Evolutionary conservation across 2,329 filamentous ascomycete genomes (phyloP), one percentile per base, ranked within the genome.

Genomic region (Colletotrichum sp.): DNA sequence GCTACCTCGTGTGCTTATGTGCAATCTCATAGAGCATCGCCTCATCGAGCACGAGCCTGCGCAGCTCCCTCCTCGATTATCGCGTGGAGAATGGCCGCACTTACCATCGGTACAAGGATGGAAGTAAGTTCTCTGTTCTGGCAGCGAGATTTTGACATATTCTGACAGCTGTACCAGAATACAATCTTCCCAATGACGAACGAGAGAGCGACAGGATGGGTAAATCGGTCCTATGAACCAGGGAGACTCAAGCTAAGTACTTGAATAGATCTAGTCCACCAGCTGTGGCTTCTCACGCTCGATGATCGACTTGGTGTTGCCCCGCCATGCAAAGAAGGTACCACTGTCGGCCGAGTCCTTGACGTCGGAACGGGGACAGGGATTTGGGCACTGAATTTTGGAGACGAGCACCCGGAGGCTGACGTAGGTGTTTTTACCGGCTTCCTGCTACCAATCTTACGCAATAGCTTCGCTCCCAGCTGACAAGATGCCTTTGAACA

Each of bases 231-330:
- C 18, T 10, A 2, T 44, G 39, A n/a, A 44, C 3, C 1, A n/a
- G 18, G 5, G 4, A 44, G 16, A 44, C 8, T 0, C 1, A n/a
- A n/a, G 39, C 39, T 44, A 3, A 44, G 0, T 6, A 44, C 1
- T 18, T 0, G 16, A 3, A 44, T 18, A 44, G 39, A 44, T 1
- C 3, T 44, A 1, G 44, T 49, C 6, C 44, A 52, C n/a, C 44
- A 52, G n/a, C 2, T 52, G n/a, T 52, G 44, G 44, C 44, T 52
- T 52, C 44, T 52, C 44, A 52, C 44, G 3, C 44, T 52, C 10
- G 44, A 52, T 52, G 44, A 52, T 1, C 44, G n/a, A 1, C 44
- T 52, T 21, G 44, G 44, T 52, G 44, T 52, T 52, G 44, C 44
- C n/a, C 44, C 44, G 44, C 44, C 44, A 1, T 52, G 44, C 12